These are phyloP conservation scores for Arthroderma uncinatum DNA, from an alignment of 2,329 filamentous ascomycete genomes.

Conservation along the genomic window DNA sequence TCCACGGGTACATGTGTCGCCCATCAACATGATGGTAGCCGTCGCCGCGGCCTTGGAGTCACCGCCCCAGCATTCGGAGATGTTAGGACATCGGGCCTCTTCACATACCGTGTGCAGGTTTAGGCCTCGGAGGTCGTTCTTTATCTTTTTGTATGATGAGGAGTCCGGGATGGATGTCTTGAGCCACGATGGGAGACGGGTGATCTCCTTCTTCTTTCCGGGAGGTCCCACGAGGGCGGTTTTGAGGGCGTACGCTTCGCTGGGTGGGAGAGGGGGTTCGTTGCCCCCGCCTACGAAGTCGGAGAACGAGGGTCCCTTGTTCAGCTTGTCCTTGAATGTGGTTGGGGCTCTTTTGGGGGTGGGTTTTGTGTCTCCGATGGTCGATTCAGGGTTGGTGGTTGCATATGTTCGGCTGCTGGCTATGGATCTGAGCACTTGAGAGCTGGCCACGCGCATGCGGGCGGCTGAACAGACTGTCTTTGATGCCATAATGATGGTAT, in stretches of 20 bases:
- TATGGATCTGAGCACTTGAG: background rate
- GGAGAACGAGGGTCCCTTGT: slow-evolving; percentile 52
- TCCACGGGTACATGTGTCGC: slow-evolving; percentile 91
- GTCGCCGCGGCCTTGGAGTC: slow-evolving; percentile 79
- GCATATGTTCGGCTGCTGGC: slow-evolving; percentile 26
- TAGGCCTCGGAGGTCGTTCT: slow-evolving; percentile 79
- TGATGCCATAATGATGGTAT: background rate
- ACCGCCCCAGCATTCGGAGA: slow-evolving; percentile 96
- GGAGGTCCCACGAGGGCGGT: slow-evolving; percentile 51
- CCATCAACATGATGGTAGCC: slow-evolving; percentile 98
- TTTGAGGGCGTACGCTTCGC: slow-evolving; percentile 49
- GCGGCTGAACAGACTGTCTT: background rate
- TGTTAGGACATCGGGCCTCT: slow-evolving; percentile 93
- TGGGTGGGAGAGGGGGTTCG: slow-evolving; percentile 33
- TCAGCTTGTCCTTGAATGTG: slow-evolving; percentile 51
- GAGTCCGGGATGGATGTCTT: slow-evolving; percentile 87
- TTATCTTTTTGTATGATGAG: slow-evolving; percentile 87
- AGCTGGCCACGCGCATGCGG: background rate
- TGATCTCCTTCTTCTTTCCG: slow-evolving; percentile 54
- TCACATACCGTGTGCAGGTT: slow-evolving; percentile 94
- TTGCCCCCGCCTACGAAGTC: slow-evolving; percentile 47
- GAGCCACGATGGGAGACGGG: slow-evolving; percentile 79
- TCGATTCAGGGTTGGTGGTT: slow-evolving; percentile 25
- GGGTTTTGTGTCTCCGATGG: slow-evolving; percentile 24
- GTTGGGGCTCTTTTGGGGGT: slow-evolving; percentile 37